These are phyloP conservation scores for Hibiscus tridactylites DNA, from an alignment of 345 rosid species.

Conservation along the genomic window DNA sequence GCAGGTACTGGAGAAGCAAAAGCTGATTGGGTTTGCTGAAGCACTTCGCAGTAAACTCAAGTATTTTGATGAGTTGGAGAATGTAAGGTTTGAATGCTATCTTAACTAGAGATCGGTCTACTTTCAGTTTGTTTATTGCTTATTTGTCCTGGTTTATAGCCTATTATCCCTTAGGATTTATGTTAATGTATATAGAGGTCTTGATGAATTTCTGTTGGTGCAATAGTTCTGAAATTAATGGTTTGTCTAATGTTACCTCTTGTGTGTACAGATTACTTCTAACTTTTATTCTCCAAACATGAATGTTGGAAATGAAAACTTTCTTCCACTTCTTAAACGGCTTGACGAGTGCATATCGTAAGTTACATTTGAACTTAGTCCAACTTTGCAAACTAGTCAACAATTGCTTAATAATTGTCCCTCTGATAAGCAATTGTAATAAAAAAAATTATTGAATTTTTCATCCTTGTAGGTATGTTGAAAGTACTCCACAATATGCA, in stretches of 20 bases:
- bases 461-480: constrained; percentile 54
- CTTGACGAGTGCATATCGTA: constrained; percentile 94
- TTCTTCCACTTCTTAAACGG: constrained; percentile 80
- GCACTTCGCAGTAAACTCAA: constrained; percentile 91
- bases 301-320: constrained; percentile 71
- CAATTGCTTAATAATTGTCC: not conserved
- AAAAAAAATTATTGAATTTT: not conserved
- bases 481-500: constrained; percentile 86
- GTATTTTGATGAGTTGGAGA: constrained; percentile 98
- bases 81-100: constrained; percentile 75
- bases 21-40: constrained; percentile 77
- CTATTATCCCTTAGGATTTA: not conserved
- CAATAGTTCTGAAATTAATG: constrained; percentile 3
- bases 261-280: constrained; percentile 56
- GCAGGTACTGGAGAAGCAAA: not conserved
- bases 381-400: not conserved
- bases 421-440: not conserved
- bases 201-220: not conserved
- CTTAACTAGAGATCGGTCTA: constrained; percentile 20
- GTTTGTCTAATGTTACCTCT: constrained; percentile 12
- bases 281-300: constrained; percentile 79
- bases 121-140: not conserved
- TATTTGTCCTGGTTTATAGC: constrained; percentile 1
- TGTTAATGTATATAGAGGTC: not conserved
- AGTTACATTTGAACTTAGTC: constrained; percentile 26